Conservation (phyloP, 2,329 filamentous ascomycete genomes). For the Pseudogymnoascus destructans region DNA sequence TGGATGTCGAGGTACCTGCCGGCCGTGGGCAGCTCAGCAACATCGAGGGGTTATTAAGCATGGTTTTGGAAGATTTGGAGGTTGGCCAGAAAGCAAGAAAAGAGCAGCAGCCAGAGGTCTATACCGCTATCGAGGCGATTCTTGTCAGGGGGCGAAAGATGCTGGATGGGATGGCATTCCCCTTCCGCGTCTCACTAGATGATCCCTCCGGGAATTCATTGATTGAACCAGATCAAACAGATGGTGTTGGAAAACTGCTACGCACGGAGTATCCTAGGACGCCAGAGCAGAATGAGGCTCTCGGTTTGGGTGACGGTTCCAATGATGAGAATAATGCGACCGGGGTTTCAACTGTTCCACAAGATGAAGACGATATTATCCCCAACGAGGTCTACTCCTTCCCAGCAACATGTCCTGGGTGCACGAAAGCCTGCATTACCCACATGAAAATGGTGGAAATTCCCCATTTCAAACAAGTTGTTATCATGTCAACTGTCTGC, state of each 20-base stretch:
- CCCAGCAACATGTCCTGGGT: slow-evolving; percentile 83
- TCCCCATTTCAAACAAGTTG: slow-evolving; percentile 93
- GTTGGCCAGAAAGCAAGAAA: slow-evolving; percentile 74
- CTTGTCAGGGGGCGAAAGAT: slow-evolving; percentile 64
- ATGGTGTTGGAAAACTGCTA: slow-evolving; percentile 74
- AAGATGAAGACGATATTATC: slow-evolving; percentile 62
- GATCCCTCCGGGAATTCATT: slow-evolving; percentile 94
- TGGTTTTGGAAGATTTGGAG: slow-evolving; percentile 67
- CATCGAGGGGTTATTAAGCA: slow-evolving; percentile 73
- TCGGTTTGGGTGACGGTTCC: slow-evolving; percentile 60
- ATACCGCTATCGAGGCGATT: slow-evolving; percentile 63
- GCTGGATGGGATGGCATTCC: slow-evolving; percentile 63
- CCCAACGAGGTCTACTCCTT: slow-evolving; percentile 90
- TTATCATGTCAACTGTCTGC: slow-evolving; percentile 90
- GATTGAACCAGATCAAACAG: slow-evolving; percentile 76
- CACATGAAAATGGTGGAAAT: slow-evolving; percentile 99
- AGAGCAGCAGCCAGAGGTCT: slow-evolving; percentile 62
- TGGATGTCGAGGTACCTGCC: slow-evolving; percentile 85
- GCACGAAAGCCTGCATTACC: slow-evolving; percentile 71
- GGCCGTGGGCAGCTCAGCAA: slow-evolving; percentile 88
- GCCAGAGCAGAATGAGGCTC: slow-evolving; percentile 69
- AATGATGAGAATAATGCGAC: slow-evolving; percentile 36
- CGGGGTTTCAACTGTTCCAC: slow-evolving; percentile 30
- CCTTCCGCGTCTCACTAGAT: slow-evolving; percentile 78
- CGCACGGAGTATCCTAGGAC: slow-evolving; percentile 76